Base-by-base conservation (phyloP, 257 asterid species). In the Salvia hispanica region DNA sequence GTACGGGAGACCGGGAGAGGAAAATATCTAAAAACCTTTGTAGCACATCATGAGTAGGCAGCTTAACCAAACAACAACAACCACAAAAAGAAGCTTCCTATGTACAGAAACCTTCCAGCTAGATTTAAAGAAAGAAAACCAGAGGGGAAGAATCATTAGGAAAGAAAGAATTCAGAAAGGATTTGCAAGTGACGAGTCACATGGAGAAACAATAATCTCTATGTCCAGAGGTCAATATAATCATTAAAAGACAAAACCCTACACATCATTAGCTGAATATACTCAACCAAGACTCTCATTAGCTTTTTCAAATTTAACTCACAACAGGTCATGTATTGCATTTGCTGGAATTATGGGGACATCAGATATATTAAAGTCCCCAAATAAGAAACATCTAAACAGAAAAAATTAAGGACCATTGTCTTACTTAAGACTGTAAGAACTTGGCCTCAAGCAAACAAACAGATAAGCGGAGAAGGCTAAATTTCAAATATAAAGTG, bases 401-500 rank as follows among this genome's bases (percentile, higher is more conserved):
- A 40, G 43, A 14, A 37, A 74, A 37, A 39, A 9, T 33, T 66
- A 13, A 36, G 12, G 51, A 58, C 51, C 53, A 66, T 36, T 33
- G 46, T n/a, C 62, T 46, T 39, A 18, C 59, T 60, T 33, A 66
- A 60, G 53, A 34, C 37, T 48, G 50, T n/a, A n/a, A n/a, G n/a
- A n/a, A n/a, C n/a, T n/a, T n/a, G n/a, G n/a, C n/a, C n/a, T n/a
- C 55, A 69, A 66, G 13, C 33, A 44, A 34, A 53, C 58, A 9
- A 58, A 21, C 37, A 34, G 25, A 39, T 43, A 53, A 66, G 67
- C 56, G 54, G 33, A 28, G 48, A 67, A 66, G 43, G 39, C 14
- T 51, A 56, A 15, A 52, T 33, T 40, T 63, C 12, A 62, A n/a
- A 52, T 28, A 69, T 47, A 70, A 21, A 44, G 43, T 56, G 64